Evolutionary conservation across 2,329 filamentous ascomycete species (phyloP), one percentile per base, ranked within the genome.

Genomic region (Colletotrichum orbiculare): DNA sequence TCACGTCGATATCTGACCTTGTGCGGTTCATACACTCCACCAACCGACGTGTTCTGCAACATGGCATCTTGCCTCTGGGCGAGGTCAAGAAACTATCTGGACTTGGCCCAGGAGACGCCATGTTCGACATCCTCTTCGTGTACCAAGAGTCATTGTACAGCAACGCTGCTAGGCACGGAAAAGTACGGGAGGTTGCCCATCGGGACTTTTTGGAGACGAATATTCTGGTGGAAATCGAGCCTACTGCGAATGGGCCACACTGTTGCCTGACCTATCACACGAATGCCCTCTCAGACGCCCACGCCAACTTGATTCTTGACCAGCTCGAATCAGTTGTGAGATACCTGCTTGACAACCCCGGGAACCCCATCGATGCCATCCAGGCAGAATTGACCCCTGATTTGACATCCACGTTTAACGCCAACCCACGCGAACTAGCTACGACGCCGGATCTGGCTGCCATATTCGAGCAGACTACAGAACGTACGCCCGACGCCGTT

Each of bases 111-210:
- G 80, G 83, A 1, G 82, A 87, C 43, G 77, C 78, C 1, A 76
- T 97, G 0, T 97, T 95, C 69, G 92, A 97, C 69, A 84, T 89
- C 1, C 79, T 97, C 0, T 90, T 97, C 71, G 89, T 94, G 0
- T 97, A 94, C 82, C 94, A 97, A 71, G 90, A 97, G 72, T 91
- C 89, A 0, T 79, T 91, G 1, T 77, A 80, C 72, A 78, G 70
- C 70, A 71, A 67, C 34, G 54, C 55, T 46, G 15, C 67, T 37
- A 38, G 47, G 1, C 65, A 68, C 1, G 70, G 75, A 3, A 41
- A 73, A 2, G 79, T 95, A 0, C 75, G 72, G 9, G 81, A 93
- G 59, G 73, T 86, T 0, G 82, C 85, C 34, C 88, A 91, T 56
- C 76, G 83, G 6, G 94, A 97, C 73, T 86, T 87, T 25, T 80